Base-by-base conservation (phyloP, 2,329 filamentous ascomycete genomes). In the Xylaria polymorpha region DNA sequence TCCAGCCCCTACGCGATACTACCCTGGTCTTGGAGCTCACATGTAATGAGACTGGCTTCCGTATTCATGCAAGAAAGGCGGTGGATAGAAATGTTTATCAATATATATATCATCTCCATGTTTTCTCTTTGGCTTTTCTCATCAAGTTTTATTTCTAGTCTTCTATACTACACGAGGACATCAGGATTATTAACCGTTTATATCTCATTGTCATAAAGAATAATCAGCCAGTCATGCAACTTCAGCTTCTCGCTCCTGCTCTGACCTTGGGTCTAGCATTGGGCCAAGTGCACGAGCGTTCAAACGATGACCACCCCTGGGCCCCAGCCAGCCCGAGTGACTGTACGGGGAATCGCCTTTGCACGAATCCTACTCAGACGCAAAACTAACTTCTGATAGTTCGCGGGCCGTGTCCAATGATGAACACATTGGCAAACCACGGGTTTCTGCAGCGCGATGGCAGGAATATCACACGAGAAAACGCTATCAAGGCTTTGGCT, bases 401-500 rank as follows among this genome's bases (percentile, higher is more conserved):
- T 22, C 78, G 81, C 18, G 79, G 80, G 0, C 84, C 85, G 29
- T 87, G 84, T 66, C 84, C 85, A 0, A 85, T 85, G 80, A 76
- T 86, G 69, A 87, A 86, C 73, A 82, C 84, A 0, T 75, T 86
- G 14, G 83, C 84, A 7, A 86, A 86, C 73, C 82, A 86, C 67
- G 81, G 81, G 8, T 84, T 83, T 62, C 79, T 86, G 1, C 83
- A 82, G 1, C 84, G 79, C 53, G 75, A 84, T 56, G 84, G 84
- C 44, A 79, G 76, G 44, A 80, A 83, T 73, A 76, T 85, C 61
- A 83, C 80, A 4, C 69, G 76, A 29, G 74, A 79, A 59, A 79
- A 78, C n/a, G 78, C 80, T 0, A 71, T 84, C 10, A 71, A 77
- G 6, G 85, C 75, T 20, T 72, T 87, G 46, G 72, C 68, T 3